Evolutionary conservation across 2,329 filamentous ascomycete genomes (phyloP), one percentile per base, ranked within the genome.

Genomic region (Pestalotiopsis sp.): DNA sequence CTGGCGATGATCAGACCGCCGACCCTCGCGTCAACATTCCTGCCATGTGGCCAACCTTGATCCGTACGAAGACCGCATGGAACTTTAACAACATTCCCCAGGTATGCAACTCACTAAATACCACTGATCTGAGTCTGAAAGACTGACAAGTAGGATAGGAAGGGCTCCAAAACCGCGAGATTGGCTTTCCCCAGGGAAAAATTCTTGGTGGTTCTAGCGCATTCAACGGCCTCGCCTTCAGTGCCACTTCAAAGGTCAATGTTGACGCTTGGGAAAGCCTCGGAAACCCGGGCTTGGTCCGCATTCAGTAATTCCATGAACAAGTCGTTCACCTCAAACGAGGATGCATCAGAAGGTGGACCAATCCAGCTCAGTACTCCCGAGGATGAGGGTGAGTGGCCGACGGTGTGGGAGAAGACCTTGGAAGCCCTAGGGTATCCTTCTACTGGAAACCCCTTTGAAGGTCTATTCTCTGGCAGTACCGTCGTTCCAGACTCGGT

Each of bases 141-240:
- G 3, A 30, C 13, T 26, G 3, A 58, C 13, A 24, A 40, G 17
- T 4, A 9, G 7, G 38, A 22, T 17, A 68, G 68, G n/a, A 61
- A 55, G 24, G 35, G 4, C 64, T 70, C 7, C 35, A 40, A 17
- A 65, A 57, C 17, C 67, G 71, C 10, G 24, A 70, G 40, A 39
- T 69, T 24, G 65, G n/a, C 14, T 26, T 66, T 14, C 64, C 69
- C 17, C 57, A 60, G 17, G 71, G 70, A 4, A 67, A 62, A 4
- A 11, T 69, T n/a, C 58, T 73, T 4, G 71, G 71, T 7, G 71
- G 70, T 3, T 70, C 68, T 2, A 71, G 70, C 57, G 68, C 57
- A 13, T 1, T 73, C 0, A 72, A 73, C 48, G 66, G 67, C 0
- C 60, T 70, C 10, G 14, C 64, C 3, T 71, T 73, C 40, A 57